Evolutionary conservation across 1,139 yeast species (phyloP).

Genomic region (Lodderomyces elongisporus): DNA sequence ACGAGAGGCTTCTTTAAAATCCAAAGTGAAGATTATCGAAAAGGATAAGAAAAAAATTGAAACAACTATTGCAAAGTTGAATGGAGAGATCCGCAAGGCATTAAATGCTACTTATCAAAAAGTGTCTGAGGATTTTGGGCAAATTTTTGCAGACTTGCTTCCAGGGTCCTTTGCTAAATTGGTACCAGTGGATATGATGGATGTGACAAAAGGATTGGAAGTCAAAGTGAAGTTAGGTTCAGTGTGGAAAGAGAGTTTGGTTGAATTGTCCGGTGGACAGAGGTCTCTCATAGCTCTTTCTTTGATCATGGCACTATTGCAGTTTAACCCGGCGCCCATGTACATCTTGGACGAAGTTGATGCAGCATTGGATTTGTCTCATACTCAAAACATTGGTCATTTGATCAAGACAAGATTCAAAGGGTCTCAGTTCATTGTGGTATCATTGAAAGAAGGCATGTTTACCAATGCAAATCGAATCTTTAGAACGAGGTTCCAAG

Average conservation of each 20-base stretch:
- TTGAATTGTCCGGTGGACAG: slow-evolving; percentile 96
- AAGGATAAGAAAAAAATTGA: slow-evolving; percentile 88
- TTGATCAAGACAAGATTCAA: slow-evolving; percentile 89
- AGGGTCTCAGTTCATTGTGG: slow-evolving; percentile 95
- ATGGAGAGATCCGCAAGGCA: slow-evolving; percentile 82
- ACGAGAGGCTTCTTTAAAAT: slow-evolving; percentile 71
- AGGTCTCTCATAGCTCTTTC: slow-evolving; percentile 90
- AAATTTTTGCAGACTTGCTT: slow-evolving; percentile 78
- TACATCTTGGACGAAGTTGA: slow-evolving; percentile 96
- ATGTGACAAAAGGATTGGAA: slow-evolving; percentile 86
- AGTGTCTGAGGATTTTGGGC: slow-evolving; percentile 88
- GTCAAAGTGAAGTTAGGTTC: slow-evolving; percentile 87
- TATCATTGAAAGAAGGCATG: slow-evolving; percentile 96
- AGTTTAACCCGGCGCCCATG: slow-evolving; percentile 98
- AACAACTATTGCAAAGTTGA: slow-evolving; percentile 79
- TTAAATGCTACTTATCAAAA: slow-evolving; percentile 79
- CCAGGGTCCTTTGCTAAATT: slow-evolving; percentile 91
- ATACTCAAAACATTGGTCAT: slow-evolving; percentile 96
- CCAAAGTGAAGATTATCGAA: slow-evolving; percentile 83
- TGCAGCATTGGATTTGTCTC: slow-evolving; percentile 95
- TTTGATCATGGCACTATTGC: slow-evolving; percentile 81
- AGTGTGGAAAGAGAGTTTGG: slow-evolving; percentile 94
- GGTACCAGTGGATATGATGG: slow-evolving; percentile 73
- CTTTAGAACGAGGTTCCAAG: slow-evolving; percentile 90
- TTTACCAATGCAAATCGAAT: slow-evolving; percentile 94